A percentile compares a stretch with the other conserved stretches of the same genome.
phyloP scores from a whole-genome alignment of 768 basidiomycete species.

The Suillus subluteus region DNA sequence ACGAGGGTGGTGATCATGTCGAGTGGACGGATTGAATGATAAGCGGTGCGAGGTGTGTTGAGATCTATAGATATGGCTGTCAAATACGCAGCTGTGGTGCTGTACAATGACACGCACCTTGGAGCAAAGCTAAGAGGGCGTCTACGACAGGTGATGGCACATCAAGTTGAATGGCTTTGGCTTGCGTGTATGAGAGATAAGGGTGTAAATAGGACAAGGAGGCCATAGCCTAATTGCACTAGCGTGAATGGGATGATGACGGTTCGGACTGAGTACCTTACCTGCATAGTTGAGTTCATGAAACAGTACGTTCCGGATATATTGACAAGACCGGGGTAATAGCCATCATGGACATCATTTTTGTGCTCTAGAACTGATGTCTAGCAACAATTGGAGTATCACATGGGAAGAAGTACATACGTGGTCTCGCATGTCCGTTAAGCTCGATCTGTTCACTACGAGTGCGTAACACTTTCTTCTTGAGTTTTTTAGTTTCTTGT shows the following conservation, averaged over 20 bases:
- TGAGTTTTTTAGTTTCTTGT: constrained; percentile 47
- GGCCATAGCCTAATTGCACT: constrained; percentile 72
- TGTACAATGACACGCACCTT: constrained; percentile 47
- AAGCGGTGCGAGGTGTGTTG: constrained; percentile 61
- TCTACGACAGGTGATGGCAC: constrained; percentile 88
- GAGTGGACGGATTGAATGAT: constrained; percentile 69
- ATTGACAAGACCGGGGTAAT: constrained; percentile 92
- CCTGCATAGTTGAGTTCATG: constrained; percentile 96
- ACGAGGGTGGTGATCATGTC: constrained; percentile 74
- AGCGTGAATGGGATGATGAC: constrained; percentile 19
- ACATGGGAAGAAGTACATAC: constrained; percentile 22
- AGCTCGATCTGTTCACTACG: constrained; percentile 60
- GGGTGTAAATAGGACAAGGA: constrained; percentile 83
- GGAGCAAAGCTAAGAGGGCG: constrained; percentile 70
- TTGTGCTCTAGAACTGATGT: constrained; percentile 23
- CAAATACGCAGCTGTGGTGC: constrained; percentile 10
- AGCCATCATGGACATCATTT: constrained; percentile 38
- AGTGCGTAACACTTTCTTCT: constrained; percentile 54
- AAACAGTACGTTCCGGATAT: constrained; percentile 97
- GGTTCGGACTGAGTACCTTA: constrained; percentile 27
- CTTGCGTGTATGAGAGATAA: constrained; percentile 75
- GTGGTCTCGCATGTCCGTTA: constrained; percentile 37
- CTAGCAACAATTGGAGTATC: constrained; percentile 3
- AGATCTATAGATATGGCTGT: constrained; percentile 47
- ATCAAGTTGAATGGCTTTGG: constrained; percentile 77